Evolutionary conservation across 2,329 filamentous ascomycete genomes (phyloP).

Genomic region (Xylaria sp.): DNA sequence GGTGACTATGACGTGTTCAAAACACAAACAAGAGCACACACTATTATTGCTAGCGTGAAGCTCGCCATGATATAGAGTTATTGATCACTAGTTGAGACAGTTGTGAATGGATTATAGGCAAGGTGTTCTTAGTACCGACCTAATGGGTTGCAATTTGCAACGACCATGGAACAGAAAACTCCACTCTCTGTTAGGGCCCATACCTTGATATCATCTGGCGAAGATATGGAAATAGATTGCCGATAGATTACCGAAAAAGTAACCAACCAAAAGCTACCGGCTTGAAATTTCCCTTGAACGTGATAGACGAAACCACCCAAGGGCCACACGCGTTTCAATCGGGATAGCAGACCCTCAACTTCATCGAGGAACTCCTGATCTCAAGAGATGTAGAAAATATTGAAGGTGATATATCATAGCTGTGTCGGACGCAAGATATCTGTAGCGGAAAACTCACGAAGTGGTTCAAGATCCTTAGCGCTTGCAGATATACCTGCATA

Average conservation of each 20-base stretch:
- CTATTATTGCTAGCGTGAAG: conserved; percentile 7
- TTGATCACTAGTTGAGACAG: neutral
- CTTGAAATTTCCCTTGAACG: neutral
- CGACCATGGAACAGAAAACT: neutral
- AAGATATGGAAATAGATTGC: conserved; percentile 4
- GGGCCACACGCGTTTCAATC: neutral
- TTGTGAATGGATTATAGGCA: neutral
- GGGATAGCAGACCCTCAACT: neutral
- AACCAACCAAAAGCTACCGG: neutral
- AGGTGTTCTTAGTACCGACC: neutral
- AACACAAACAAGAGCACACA: conserved; percentile 15
- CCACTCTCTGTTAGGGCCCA: neutral
- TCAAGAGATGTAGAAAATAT: neutral
- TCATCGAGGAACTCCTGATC: neutral
- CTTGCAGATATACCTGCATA: neutral
- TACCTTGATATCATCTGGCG: neutral
- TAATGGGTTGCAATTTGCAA: neutral
- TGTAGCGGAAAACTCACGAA: neutral
- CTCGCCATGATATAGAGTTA: conserved; percentile 9
- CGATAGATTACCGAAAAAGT: conserved; percentile 19
- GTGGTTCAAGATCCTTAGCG: conserved; percentile 11
- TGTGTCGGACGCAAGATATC: conserved; percentile 3
- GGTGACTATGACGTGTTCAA: conserved; percentile 33
- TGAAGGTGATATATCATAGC: conserved; percentile 5
- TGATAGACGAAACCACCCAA: neutral